A percentile compares a stretch with the other conserved stretches of the same genome.
These are phyloP conservation scores for Rhododendron molle DNA, from an alignment of 148 eudicot genomes.

Conservation along the genomic window DNA sequence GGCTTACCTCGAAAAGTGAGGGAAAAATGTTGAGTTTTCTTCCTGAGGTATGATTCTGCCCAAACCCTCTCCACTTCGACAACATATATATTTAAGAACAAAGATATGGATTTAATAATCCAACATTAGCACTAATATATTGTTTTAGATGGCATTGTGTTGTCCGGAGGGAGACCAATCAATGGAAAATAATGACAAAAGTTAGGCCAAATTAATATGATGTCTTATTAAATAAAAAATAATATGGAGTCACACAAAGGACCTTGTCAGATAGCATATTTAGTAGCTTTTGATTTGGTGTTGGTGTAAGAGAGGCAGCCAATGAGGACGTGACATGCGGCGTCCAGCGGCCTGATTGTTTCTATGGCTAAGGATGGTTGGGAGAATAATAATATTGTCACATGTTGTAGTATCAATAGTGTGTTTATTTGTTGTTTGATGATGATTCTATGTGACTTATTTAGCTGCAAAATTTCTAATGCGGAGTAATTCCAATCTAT, in stretches of 20 bases:
- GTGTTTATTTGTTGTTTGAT: no score
- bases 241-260: background rate
- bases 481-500: no score
- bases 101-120: slow-evolving; percentile 17
- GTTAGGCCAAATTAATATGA: slow-evolving; percentile 17
- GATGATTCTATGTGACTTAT: no score
- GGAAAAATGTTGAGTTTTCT: background rate
- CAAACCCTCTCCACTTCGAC: slow-evolving; percentile 9
- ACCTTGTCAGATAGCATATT: slow-evolving; percentile 1
- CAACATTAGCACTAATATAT: slow-evolving; percentile 19
- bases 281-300: slow-evolving; percentile 3
- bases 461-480: no score
- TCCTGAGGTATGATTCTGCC: slow-evolving; percentile 8
- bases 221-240: background rate
- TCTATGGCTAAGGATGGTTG: background rate
- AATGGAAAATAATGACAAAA: slow-evolving; percentile 10
- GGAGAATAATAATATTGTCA: background rate
- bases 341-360: background rate
- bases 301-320: background rate
- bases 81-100: slow-evolving; percentile 2
- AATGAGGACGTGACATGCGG: background rate
- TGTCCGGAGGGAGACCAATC: slow-evolving; percentile 25
- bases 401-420: background rate
- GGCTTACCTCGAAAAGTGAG: slow-evolving; percentile 4
- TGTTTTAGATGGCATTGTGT: slow-evolving; percentile 8